These are phyloP conservation scores for Penicillium paneum DNA, from an alignment of 2,329 filamentous ascomycete species.

Conservation along the genomic window DNA sequence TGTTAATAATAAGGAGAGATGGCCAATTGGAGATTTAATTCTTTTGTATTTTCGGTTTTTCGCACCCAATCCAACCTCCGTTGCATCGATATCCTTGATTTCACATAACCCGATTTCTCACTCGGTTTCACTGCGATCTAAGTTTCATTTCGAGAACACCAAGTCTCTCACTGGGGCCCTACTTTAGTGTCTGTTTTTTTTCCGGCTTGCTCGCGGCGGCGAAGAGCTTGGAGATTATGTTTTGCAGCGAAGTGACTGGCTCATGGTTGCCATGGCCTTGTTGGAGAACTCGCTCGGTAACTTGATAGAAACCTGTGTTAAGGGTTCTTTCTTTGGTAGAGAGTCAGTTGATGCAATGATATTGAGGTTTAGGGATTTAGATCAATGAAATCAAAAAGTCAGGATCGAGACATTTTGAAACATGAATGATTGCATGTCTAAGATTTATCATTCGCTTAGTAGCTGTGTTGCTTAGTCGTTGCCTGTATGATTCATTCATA, in stretches of 20 bases:
- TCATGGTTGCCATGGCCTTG: neutral
- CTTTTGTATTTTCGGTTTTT: constrained; percentile 10
- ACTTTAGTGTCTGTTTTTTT: neutral
- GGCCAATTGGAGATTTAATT: neutral
- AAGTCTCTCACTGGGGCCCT: neutral
- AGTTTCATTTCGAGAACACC: neutral
- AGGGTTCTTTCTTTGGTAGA: too few relatives aligned
- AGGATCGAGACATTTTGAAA: neutral
- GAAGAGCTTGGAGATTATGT: neutral
- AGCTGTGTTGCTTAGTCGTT: neutral
- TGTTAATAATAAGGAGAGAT: neutral
- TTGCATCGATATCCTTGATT: neutral
- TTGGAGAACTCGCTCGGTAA: too few relatives aligned
- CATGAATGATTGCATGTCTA: neutral
- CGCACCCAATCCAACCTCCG: neutral
- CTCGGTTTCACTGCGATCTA: neutral
- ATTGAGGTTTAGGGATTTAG: too few relatives aligned
- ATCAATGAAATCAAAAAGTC: too few relatives aligned
- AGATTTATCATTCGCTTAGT: neutral
- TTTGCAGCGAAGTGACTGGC: neutral
- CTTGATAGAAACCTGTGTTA: too few relatives aligned
- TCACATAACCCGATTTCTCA: neutral
- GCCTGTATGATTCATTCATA: neutral
- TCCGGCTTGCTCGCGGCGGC: neutral
- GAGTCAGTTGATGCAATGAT: too few relatives aligned